These are phyloP conservation scores for Boletus vermiculosoides DNA, from an alignment of 768 basidiomycete genomes.

Conservation along the genomic window DNA sequence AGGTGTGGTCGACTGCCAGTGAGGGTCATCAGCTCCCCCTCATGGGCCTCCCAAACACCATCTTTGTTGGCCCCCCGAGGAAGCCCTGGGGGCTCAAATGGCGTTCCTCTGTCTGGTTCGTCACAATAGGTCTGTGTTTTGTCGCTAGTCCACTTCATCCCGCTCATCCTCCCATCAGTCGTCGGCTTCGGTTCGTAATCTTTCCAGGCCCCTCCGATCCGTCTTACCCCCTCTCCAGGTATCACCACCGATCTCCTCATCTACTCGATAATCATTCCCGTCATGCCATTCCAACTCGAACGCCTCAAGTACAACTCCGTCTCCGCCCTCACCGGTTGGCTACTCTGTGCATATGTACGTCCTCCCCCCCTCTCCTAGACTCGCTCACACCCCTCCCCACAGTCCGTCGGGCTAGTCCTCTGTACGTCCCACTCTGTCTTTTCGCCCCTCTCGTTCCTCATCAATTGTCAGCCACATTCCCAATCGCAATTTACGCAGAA, in stretches of 20 bases:
- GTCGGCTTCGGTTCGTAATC: conserved; percentile 47
- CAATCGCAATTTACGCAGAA: conserved; percentile 57
- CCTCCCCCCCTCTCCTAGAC: neutral
- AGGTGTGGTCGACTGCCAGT: neutral
- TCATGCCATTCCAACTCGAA: conserved; percentile 63
- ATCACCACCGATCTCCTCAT: conserved; percentile 54
- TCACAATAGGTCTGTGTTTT: conserved; percentile 42
- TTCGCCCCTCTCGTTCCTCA: conserved; percentile 1
- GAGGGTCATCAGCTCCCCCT: neutral
- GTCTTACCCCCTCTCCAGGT: conserved; percentile 22
- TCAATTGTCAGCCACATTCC: conserved; percentile 46
- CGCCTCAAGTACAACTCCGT: conserved; percentile 43
- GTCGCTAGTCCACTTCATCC: neutral
- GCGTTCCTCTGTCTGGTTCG: conserved; percentile 58
- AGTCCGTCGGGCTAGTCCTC: conserved; percentile 57
- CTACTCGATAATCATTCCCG: conserved; percentile 61
- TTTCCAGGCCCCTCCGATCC: neutral
- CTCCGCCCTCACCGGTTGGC: conserved; percentile 56
- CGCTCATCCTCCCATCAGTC: conserved; percentile 28
- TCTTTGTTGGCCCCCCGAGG: neutral
- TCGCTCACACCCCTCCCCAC: conserved; percentile 5
- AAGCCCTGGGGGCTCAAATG: conserved; percentile 50
- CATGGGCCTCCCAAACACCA: conserved; percentile 9
- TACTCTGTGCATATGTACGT: conserved; percentile 58
- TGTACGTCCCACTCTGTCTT: conserved; percentile 37